Conservation (phyloP, 1,284 basidiomycete species). For the Puccinia polysora region DNA sequence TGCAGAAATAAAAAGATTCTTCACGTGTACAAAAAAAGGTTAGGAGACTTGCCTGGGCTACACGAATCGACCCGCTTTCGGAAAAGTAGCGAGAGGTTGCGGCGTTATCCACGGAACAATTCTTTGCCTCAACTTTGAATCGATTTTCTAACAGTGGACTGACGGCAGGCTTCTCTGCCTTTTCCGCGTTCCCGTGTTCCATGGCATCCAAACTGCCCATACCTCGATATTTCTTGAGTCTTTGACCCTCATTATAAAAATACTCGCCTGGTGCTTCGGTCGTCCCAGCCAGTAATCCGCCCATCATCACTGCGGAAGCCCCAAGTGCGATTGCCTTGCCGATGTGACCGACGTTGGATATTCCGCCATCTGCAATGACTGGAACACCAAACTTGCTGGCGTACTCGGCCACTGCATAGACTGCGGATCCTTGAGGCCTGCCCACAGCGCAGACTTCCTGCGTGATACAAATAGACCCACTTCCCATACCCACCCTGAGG, state of each 20-base stretch:
- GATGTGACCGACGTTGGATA: constrained; percentile 93
- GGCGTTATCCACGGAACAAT: constrained; percentile 71
- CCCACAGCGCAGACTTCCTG: constrained; percentile 99
- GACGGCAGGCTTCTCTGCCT: constrained; percentile 51
- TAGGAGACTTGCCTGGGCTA: constrained; percentile 63
- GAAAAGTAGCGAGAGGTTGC: constrained; percentile 97
- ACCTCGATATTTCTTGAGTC: constrained; percentile 96
- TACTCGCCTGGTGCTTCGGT: constrained; percentile 97
- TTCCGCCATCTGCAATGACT: constrained; percentile 95
- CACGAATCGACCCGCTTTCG: constrained; percentile 88
- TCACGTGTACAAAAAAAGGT: background rate
- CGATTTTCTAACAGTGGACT: constrained; percentile 10
- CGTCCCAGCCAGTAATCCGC: constrained; percentile 88
- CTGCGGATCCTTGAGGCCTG: constrained; percentile 92
- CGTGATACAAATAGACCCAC: constrained; percentile 97
- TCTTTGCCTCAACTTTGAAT: constrained; percentile 49
- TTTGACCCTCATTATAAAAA: constrained; percentile 90
- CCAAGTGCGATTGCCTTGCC: constrained; percentile 93
- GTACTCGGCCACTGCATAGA: constrained; percentile 91
- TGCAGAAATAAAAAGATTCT: background rate
- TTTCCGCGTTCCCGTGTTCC: constrained; percentile 66
- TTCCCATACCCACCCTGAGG: constrained; percentile 93
- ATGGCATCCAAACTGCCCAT: constrained; percentile 97
- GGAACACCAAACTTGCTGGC: constrained; percentile 89
- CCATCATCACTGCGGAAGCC: constrained; percentile 98